Evolutionary conservation across 805 yeast species (phyloP), one percentile per base, ranked within the genome.

Genomic region (Vanderwaltozyma tropicalis): DNA sequence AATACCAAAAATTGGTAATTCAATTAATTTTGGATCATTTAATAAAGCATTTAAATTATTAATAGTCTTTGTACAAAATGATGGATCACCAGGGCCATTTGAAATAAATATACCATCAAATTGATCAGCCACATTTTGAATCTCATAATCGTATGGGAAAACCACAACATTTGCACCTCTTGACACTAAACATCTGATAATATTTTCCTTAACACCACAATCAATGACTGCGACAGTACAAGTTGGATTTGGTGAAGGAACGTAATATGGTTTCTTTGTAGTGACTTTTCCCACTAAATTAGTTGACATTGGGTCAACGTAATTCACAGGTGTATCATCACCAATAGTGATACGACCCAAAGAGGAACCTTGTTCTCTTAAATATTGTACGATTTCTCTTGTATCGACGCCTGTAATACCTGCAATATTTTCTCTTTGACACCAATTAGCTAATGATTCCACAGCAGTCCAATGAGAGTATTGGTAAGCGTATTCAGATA

Each of bases 401-500:
- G 99, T 92, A 63, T 92, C 99, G 33, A 92, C 96, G 44, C 96
- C 98, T 31, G 96, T 77, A 52, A 92, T 82, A 32, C 96, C 94
- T 40, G 97, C 94, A 39, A 94, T 92, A 31, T 95, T 95, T 51
- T 87, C 94, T 58, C 95, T 79, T 64, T 83, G 76, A 68, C 98
- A 92, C 98, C 97, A 92, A 51, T 83, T 84, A 42, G 85, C 82
- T 41, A 92, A 72, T 15, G 94, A 80, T 67, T 92, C 97, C 25
- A 92, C 95, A 3, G 99, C 99, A 27, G 97, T 88, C 98, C 98
- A 92, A 62, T 92, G 99, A n/a, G 96, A 85, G 64, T 89, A 86
- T 59, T 87, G 74, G 72, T 88, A 74, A 17, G 98, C 97, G 39
- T 76, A 95, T 57, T 92, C 96, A 31, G 95, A 83, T 20, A 92